Evolutionary conservation across 208 protist genomes (phyloP).

Genomic region (Trichomonas tenax): DNA sequence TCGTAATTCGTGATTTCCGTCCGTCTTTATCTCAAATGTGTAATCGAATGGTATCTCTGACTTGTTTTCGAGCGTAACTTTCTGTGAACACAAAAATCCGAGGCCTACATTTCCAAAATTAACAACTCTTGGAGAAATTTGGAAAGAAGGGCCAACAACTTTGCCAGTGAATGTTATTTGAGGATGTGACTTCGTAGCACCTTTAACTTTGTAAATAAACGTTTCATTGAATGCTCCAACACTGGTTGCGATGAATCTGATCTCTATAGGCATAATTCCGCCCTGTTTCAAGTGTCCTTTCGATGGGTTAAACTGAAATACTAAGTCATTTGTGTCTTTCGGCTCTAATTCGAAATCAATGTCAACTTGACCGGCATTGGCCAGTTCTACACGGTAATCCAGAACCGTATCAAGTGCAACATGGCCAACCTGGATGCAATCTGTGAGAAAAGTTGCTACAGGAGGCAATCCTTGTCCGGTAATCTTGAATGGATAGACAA

Average conservation of each 20-base stretch:
- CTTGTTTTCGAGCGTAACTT: neutral
- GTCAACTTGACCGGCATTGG: neutral
- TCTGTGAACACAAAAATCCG: neutral
- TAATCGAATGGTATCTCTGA: constrained; percentile 12
- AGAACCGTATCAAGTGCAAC: neutral
- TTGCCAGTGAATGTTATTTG: neutral
- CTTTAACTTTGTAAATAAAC: neutral
- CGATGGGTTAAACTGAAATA: neutral
- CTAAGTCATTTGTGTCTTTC: neutral
- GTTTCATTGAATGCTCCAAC: constrained; percentile 7
- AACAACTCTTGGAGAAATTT: neutral
- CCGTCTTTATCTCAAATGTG: neutral
- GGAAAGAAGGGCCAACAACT: neutral
- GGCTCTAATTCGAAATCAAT: neutral
- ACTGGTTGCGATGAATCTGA: neutral
- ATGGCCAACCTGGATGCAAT: neutral
- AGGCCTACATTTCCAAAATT: neutral
- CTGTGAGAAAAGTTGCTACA: neutral
- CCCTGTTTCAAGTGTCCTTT: neutral
- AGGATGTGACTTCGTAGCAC: neutral
- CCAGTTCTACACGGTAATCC: neutral
- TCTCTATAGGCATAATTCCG: neutral
- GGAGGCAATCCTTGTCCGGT: neutral
- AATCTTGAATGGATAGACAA: neutral
- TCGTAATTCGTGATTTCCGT: neutral